Base-by-base conservation (phyloP, 495 filamentous ascomycete species). In the Penicillium argentinense region DNA sequence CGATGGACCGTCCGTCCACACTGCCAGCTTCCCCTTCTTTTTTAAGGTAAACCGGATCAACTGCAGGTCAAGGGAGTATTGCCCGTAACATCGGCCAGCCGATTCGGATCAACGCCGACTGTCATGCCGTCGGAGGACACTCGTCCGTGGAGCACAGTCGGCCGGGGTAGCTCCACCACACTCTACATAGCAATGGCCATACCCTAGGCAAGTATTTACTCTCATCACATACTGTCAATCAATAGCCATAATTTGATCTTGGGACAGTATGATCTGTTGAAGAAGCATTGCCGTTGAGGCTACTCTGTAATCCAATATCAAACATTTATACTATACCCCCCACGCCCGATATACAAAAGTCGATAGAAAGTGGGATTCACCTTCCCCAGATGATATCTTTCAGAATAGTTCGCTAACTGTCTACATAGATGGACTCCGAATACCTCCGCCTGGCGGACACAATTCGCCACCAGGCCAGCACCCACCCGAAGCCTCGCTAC, bases 111-210 rank as follows among this genome's bases (percentile, higher is more conserved):
- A 61, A 44, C 16, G 21, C 42, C 52, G 50, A 59, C 36, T 18
- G 25, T 18, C 11, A 18, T 9, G 53, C 32, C 5, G 24, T 47
- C 41, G 23, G 9, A 49, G 24, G 59, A 36, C 33, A 36, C 33
- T 36, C 33, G 33, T 36, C 33, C 33, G 33, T 60, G 64, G 64
- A 66, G 56, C 60, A 68, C 64, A 53, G 64, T 68, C 44, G 54
- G 43, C 64, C 64, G 62, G 38, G 19, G 16, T 14, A 36, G 48
- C 51, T 47, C 53, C 53, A 54, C 51, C 41, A 36, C 16, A 9
- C 13, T 26, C 24, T 54, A 63, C 49, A 60, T 57, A 57, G 49
- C 41, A 17, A 26, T 12, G n/a, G 19, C 22, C 30, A 11, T 29
- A 13, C n/a, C 8, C 33, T 18, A 36, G 33, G n/a, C n/a, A 3